Evolutionary conservation across 306 rosid genomes (phyloP).

Genomic region (Fagus crenata): DNA sequence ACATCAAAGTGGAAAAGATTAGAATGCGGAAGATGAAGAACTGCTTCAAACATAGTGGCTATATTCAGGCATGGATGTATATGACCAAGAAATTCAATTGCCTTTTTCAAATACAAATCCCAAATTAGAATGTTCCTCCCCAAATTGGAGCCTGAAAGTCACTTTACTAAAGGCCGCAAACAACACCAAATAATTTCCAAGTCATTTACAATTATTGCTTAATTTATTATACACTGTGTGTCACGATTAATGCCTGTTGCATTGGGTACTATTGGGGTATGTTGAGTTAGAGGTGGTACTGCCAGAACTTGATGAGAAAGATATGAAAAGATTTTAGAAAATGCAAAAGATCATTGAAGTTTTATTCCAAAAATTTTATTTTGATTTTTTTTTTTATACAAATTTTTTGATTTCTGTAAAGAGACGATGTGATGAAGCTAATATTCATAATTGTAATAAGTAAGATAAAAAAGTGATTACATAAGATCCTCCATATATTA

Average conservation of each 20-base stretch:
- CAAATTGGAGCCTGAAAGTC: background rate
- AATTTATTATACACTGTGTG: slow-evolving; percentile 22
- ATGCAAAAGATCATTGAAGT: too few species aligned
- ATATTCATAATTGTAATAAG: too few species aligned
- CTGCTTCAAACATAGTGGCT: background rate
- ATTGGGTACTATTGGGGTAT: slow-evolving; percentile 35
- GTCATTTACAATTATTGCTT: background rate
- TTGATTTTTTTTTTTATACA: too few species aligned
- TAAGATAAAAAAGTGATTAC: too few species aligned
- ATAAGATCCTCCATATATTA: too few species aligned
- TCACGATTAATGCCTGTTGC: slow-evolving; percentile 54
- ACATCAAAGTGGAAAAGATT: too few species aligned
- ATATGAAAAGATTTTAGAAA: too few species aligned
- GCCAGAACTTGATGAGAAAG: too few species aligned
- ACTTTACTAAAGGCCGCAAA: background rate
- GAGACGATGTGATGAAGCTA: too few species aligned
- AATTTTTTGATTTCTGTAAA: too few species aligned
- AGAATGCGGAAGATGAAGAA: background rate
- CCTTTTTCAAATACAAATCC: background rate
- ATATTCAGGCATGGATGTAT: background rate
- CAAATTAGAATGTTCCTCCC: background rate
- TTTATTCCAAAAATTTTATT: too few species aligned
- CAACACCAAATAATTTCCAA: background rate
- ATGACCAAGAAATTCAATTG: background rate
- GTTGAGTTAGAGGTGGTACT: background rate